Percentiles rank a stretch among this genome's conserved stretches.
Evolutionary conservation across 1,284 basidiomycete genomes (phyloP).

Genomic region (Austropuccinia psidii): DNA sequence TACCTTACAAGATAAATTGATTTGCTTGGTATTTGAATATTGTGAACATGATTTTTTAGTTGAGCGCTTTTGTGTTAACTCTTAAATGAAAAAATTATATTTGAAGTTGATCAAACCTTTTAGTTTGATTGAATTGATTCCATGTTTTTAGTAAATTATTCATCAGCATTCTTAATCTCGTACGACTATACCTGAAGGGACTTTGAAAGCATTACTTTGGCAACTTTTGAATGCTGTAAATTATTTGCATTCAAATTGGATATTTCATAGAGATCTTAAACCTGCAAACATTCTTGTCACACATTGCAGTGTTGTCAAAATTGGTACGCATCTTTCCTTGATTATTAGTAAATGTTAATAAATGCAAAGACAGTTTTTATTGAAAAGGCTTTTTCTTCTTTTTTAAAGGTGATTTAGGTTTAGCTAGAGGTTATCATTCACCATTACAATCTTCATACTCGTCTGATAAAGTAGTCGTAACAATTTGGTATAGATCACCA

Average conservation of each 20-base stretch:
- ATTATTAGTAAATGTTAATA: neutral
- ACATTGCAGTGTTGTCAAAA: constrained; percentile 81
- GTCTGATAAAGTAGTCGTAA: constrained; percentile 64
- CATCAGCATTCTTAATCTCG: constrained; percentile 92
- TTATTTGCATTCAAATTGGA: constrained; percentile 90
- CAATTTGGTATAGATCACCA: constrained; percentile 97
- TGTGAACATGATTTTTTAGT: constrained; percentile 97
- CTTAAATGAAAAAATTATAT: too few relatives aligned
- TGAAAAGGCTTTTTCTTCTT: too few relatives aligned
- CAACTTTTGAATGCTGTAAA: constrained; percentile 93
- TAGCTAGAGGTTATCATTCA: constrained; percentile 76
- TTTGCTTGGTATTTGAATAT: constrained; percentile 98
- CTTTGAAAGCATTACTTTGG: constrained; percentile 86
- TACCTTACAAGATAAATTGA: constrained; percentile 93
- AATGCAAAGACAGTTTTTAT: too few relatives aligned
- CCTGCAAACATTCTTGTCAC: constrained; percentile 98
- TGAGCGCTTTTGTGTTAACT: constrained; percentile 44
- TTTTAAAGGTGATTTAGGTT: constrained; percentile 62
- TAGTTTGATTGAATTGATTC: neutral
- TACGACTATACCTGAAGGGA: constrained; percentile 61
- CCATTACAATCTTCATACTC: constrained; percentile 39
- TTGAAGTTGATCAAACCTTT: too few relatives aligned
- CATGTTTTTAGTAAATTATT: constrained; percentile 71
- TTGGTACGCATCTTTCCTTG: constrained; percentile 54
- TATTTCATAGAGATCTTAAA: constrained; percentile 90